Evolutionary conservation across 106 monocot species (phyloP).

Genomic region (Phalaenopsis aphrodite): DNA sequence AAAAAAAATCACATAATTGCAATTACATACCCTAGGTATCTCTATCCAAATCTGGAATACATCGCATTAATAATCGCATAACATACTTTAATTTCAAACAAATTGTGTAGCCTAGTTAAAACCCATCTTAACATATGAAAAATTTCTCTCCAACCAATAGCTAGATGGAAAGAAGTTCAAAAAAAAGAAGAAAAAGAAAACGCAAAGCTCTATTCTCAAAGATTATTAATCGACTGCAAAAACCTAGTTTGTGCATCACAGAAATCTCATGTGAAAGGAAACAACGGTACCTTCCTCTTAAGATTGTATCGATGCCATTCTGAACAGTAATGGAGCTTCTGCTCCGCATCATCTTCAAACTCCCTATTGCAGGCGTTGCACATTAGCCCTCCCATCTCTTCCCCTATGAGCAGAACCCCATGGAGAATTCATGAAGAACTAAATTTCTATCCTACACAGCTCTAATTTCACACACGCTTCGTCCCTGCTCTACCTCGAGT

Average conservation of each 20-base stretch:
- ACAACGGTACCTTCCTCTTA: slow-evolving; percentile 71
- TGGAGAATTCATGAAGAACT: too few relatives aligned
- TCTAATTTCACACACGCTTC: too few relatives aligned
- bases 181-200: background rate
- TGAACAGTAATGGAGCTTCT: slow-evolving; percentile 75
- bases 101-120: too few relatives aligned
- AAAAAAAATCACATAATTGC: too few relatives aligned
- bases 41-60: background rate
- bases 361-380: slow-evolving; percentile 89
- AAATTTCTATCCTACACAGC: too few relatives aligned
- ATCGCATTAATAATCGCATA: background rate
- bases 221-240: background rate
- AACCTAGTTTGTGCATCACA: background rate
- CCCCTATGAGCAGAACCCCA: background rate
- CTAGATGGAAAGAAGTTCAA: too few relatives aligned
- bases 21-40: too few relatives aligned
- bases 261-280: background rate
- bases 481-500: too few relatives aligned
- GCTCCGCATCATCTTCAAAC: slow-evolving; percentile 56
- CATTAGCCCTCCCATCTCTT: slow-evolving; percentile 48
- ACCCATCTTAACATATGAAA: too few relatives aligned
- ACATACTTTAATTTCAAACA: too few relatives aligned
- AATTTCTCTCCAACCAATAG: background rate
- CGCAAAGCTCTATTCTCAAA: background rate
- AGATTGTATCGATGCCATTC: slow-evolving; percentile 99